Percentiles rank a stretch among this genome's conserved stretches.
These are phyloP conservation scores for Durotheca rogersii DNA, from an alignment of 495 filamentous ascomycete genomes.

Conservation along the genomic window DNA sequence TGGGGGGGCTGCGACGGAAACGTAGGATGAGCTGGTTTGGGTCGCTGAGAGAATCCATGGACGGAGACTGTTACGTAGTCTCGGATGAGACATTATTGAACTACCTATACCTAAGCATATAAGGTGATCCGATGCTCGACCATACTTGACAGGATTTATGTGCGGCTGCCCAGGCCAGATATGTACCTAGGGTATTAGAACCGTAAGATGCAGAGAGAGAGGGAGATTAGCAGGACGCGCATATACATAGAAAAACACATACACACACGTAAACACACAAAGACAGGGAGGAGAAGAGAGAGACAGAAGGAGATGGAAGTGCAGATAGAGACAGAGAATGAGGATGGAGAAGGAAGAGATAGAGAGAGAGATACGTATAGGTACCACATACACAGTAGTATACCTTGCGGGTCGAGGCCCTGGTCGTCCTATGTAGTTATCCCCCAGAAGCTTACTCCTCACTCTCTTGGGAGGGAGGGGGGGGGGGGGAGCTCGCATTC, in stretches of 20 bases:
- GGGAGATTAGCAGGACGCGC: too few relatives aligned
- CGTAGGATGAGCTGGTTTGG: constrained; percentile 26
- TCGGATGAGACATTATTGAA: constrained; percentile 25
- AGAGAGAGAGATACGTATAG: not conserved
- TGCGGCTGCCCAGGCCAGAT: constrained; percentile 21
- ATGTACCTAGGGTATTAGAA: too few relatives aligned
- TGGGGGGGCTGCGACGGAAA: constrained; percentile 14
- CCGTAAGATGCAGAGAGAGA: too few relatives aligned
- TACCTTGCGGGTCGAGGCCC: constrained; percentile 29
- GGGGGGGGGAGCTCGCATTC: constrained; percentile 12
- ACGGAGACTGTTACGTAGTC: constrained; percentile 8
- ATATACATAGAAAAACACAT: too few relatives aligned
- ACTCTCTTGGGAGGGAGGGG: too few relatives aligned
- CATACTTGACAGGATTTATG: constrained; percentile 5
- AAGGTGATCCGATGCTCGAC: constrained; percentile 15
- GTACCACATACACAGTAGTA: too few relatives aligned
- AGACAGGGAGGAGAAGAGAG: too few relatives aligned
- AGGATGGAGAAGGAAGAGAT: constrained; percentile 19
- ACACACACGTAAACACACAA: too few relatives aligned
- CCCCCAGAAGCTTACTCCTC: too few relatives aligned
- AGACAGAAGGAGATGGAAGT: too few relatives aligned
- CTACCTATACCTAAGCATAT: not conserved
- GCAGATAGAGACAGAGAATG: too few relatives aligned
- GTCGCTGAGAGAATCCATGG: constrained; percentile 13
- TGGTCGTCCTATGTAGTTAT: constrained; percentile 8